Conservation (phyloP, 2,329 filamentous ascomycete genomes). For the Thelonectria olida region DNA sequence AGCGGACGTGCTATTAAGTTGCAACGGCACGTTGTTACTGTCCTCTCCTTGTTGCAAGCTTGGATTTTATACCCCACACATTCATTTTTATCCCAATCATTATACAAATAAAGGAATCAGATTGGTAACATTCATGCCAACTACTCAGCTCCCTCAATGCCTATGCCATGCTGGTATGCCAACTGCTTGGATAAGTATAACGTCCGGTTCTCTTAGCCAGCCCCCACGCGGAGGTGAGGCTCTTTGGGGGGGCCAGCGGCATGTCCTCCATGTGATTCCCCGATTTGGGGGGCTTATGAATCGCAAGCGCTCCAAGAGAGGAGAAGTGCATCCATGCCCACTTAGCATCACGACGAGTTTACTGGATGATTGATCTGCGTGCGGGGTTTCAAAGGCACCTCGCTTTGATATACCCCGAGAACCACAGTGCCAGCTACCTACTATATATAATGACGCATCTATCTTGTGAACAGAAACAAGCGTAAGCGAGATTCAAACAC, state of each 20-base stretch:
- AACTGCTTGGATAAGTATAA: background rate
- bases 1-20: background rate
- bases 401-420: slow-evolving; percentile 34
- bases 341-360: background rate
- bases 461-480: too few relatives aligned
- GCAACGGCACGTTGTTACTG: slow-evolving; percentile 20
- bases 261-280: background rate
- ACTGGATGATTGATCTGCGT: slow-evolving; percentile 1
- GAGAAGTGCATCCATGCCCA: too few relatives aligned
- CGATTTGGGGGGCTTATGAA: background rate
- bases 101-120: slow-evolving; percentile 8
- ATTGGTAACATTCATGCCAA: background rate
- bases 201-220: background rate
- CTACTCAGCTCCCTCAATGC: too few relatives aligned
- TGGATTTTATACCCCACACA: slow-evolving; percentile 10
- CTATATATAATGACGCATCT: slow-evolving; percentile 1
- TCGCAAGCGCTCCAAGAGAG: too few relatives aligned
- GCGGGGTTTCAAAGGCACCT: slow-evolving; percentile 29
- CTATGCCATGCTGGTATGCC: too few relatives aligned
- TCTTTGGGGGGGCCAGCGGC: background rate
- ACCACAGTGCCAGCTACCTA: background rate
- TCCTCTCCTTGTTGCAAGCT: slow-evolving; percentile 27
- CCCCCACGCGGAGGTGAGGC: background rate
- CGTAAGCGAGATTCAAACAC: too few relatives aligned
- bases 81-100: slow-evolving; percentile 12